Percentiles rank a stretch among this genome's conserved stretches.
phyloP scores from a whole-genome alignment of 345 rosid species.

The Carallia pectinifolia region DNA sequence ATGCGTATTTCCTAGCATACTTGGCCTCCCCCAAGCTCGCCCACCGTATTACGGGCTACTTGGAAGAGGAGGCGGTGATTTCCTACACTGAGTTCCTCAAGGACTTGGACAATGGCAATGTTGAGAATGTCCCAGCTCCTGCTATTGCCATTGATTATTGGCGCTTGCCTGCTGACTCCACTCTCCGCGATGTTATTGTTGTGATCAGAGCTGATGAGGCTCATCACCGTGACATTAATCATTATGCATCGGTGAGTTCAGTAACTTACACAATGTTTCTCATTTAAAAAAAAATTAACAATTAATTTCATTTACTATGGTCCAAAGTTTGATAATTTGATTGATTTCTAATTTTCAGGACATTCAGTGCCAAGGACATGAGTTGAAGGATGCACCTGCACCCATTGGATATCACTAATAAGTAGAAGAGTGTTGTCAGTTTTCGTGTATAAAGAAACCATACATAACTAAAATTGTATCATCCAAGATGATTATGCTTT shows the following conservation, averaged over 20 bases:
- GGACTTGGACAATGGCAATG: constrained; percentile 54
- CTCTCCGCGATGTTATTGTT: constrained; percentile 53
- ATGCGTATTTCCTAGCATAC: constrained; percentile 52
- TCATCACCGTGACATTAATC: constrained; percentile 62
- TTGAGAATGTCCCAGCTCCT: constrained; percentile 52
- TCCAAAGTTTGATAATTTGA: not conserved
- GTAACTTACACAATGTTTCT: not conserved
- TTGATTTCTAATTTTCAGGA: constrained; percentile 34
- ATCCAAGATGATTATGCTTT: no score
- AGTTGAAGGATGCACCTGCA: constrained; percentile 58
- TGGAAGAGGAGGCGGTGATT: constrained; percentile 63
- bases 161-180: constrained; percentile 52
- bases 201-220: constrained; percentile 70
- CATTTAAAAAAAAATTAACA: not conserved
- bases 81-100: constrained; percentile 58
- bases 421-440: no score
- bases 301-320: not conserved
- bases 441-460: no score
- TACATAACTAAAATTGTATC: no score
- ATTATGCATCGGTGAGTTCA: constrained; percentile 53
- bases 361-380: constrained; percentile 49
- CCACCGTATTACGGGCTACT: constrained; percentile 54
- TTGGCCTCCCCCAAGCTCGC: constrained; percentile 56
- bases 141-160: constrained; percentile 66
- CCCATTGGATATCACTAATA: constrained; percentile 49